phyloP scores from a whole-genome alignment of 2,329 filamentous ascomycete species.

The Colletotrichum melonis region DNA sequence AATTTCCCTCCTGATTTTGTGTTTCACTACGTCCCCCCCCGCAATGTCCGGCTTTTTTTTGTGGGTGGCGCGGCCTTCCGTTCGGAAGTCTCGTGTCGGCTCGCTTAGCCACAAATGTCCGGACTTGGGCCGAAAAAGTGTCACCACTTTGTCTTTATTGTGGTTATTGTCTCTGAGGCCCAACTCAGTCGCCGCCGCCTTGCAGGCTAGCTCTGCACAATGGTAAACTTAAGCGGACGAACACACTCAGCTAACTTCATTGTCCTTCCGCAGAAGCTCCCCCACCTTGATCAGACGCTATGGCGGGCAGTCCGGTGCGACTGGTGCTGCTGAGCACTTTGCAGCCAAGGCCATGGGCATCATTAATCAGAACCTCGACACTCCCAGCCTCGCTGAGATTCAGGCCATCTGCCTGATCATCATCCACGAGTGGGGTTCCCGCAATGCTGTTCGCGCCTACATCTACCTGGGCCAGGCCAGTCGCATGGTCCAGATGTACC shows the following conservation, averaged over 20 bases:
- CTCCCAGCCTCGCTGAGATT: constrained; percentile 70
- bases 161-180: constrained; percentile 21
- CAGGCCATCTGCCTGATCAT: constrained; percentile 71
- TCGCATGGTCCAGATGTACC: constrained; percentile 74
- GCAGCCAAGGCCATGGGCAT: constrained; percentile 67
- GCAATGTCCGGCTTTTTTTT: constrained; percentile 36
- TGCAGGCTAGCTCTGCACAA: neutral
- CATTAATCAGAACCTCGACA: constrained; percentile 69
- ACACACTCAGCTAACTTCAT: constrained; percentile 12
- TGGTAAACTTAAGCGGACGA: neutral
- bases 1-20: constrained; percentile 38
- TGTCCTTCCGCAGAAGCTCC: constrained; percentile 58
- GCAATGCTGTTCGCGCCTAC: constrained; percentile 72
- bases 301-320: constrained; percentile 62
- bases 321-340: constrained; percentile 68
- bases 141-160: neutral
- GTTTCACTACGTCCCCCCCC: constrained; percentile 38
- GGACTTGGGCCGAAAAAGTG: constrained; percentile 26
- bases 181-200: neutral
- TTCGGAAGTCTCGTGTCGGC: constrained; percentile 27
- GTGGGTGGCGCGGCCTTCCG: constrained; percentile 34
- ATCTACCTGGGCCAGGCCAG: constrained; percentile 72
- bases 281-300: constrained; percentile 67
- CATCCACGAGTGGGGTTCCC: constrained; percentile 72
- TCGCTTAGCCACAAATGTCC: constrained; percentile 22